Evolutionary conservation across 169 alveolate genomes (phyloP), one percentile per base, ranked within the genome.

Genomic region (Cryptosporidium ryanae): DNA sequence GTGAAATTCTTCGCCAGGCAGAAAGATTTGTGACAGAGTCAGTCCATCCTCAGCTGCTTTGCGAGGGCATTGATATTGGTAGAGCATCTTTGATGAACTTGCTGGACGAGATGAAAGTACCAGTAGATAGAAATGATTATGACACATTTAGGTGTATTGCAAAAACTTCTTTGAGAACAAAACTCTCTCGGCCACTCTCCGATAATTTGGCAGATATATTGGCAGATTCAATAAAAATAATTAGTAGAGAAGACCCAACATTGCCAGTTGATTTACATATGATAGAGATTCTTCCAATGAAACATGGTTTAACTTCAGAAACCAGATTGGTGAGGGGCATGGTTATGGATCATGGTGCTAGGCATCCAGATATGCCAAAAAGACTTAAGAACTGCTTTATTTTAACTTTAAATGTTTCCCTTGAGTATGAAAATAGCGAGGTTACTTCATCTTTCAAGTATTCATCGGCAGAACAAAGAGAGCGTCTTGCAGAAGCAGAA

Each of bases 301-400:
- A 95, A 65, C 99, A 97, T 91, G 96, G 97, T 90, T 93, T 97
- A 92, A 93, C 97, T 27, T 95, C 98, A 61, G 99, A 98, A 82
- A 96, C 99, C 2, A 94, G 94, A 81, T 82, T 92, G 15, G 92
- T 94, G 32, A 71, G 96, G 65, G 99, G 99, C 2, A 93, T 96
- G 96, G 99, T 97, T 6, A 90, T 98, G 82, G 99, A 98, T 92
- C 99, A 98, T 92, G 99, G 99, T 12, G 95, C 98, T 13, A 91
- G 99, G 55, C 99, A 97, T 90, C 98, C 99, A 52, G 98, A 97
- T 76, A 98, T 97, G 99, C 99, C 99, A n/a, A 95, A 96, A 90
- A 92, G 93, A 67, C 94, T 98, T 46, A 95, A 95, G 90, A 98
- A 97, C 90, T 97, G 99, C 84, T 97, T 94, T 92, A 97, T 98